These are phyloP conservation scores for Coix lacrymajobi DNA, from an alignment of 176 grass and related monocot genomes.

Conservation along the genomic window DNA sequence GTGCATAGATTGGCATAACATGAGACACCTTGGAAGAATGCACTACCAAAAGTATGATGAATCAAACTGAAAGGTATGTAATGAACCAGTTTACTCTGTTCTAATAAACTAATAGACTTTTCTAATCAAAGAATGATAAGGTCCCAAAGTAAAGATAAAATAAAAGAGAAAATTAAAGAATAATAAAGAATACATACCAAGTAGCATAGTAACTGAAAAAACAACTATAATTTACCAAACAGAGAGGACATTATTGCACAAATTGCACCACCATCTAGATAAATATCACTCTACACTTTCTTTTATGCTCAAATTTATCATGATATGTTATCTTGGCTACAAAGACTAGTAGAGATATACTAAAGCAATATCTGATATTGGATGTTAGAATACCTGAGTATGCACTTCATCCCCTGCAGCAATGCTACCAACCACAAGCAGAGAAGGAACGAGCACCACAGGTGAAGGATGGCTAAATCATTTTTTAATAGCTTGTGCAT, in stretches of 20 bases:
- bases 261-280: background rate
- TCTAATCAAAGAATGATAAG: background rate
- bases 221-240: background rate
- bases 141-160: background rate
- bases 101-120: background rate
- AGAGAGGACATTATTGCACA: background rate
- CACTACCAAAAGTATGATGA: background rate
- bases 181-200: background rate
- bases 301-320: background rate
- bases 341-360: background rate
- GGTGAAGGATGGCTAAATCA: slow-evolving; percentile 51
- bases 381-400: slow-evolving; percentile 47
- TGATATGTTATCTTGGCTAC: background rate
- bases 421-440: slow-evolving; percentile 51
- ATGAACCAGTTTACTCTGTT: background rate
- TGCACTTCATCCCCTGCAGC: slow-evolving; percentile 55
- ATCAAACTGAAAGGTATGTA: background rate
- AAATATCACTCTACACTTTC: background rate
- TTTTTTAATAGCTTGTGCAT: background rate
- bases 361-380: background rate
- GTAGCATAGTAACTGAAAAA: background rate
- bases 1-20: background rate
- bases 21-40: background rate
- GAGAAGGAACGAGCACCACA: slow-evolving; percentile 41
- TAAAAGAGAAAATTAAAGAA: background rate